Base-by-base conservation (phyloP, 257 asterid genomes). In the Henckelia pumila region DNA sequence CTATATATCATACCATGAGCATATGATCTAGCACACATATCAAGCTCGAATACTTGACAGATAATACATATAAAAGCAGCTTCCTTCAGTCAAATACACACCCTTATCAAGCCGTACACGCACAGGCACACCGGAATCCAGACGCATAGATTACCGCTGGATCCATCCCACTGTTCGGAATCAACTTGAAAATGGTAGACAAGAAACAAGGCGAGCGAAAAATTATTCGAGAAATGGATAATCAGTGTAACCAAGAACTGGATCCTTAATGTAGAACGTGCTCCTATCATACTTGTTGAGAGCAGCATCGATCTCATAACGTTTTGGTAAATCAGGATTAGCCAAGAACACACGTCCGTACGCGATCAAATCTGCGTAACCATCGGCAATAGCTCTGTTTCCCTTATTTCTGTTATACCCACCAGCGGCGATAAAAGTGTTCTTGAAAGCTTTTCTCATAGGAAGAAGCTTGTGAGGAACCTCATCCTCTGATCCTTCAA, bases 201-300 rank as follows among this genome's bases (percentile, higher is more conserved):
- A 7, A 7, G 10, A 7, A 32, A 32, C 10, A 0, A 6, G 37
- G 10, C 10, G 37, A 8, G 3, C 30, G 35, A 44, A 59, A 66
- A 59, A 60, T 59, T 76, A 68, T 22, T 73, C 76, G 47, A 91
- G 84, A 73, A 80, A 84, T 21, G 96, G 93, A 59, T 91, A 88
- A 64, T 91, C 96, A 0, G 95, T 86, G 61, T 81, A 88, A 9
- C 97, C 96, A 20, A 81, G 71, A n/a, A 83, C 79, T 7, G 97
- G 95, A 85, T 91, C 89, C 0, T 78, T 56, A 0, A 71, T 77
- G 30, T 86, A 91, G 72, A 91, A 91, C 5, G 95, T 84, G 70
- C 74, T 75, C 76, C 95, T 40, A 3, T 75, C 70, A 8, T 86
- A 86, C 85, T 70, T 79, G 50, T 71, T 85, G 19, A 91, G 77